These are phyloP conservation scores for Monilinia polystroma DNA, from an alignment of 2,329 filamentous ascomycete genomes.

Conservation along the genomic window DNA sequence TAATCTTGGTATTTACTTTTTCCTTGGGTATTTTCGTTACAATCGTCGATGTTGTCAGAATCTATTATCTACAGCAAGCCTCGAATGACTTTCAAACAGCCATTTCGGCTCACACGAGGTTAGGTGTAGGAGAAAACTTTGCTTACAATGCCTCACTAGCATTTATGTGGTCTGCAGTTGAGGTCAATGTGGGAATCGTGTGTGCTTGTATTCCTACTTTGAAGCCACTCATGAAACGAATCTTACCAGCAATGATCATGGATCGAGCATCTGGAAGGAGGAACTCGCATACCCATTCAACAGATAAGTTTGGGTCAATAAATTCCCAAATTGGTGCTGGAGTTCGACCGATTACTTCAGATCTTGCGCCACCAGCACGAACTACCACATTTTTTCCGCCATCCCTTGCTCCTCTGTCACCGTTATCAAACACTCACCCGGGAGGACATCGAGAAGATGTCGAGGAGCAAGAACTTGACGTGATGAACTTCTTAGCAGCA, in stretches of 20 bases:
- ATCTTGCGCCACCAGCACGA: neutral
- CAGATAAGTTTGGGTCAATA: slow-evolving; percentile 27
- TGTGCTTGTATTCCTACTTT: slow-evolving; percentile 90
- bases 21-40: slow-evolving; percentile 83
- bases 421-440: slow-evolving; percentile 22
- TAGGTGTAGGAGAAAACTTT: slow-evolving; percentile 55
- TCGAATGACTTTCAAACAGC: slow-evolving; percentile 24
- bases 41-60: slow-evolving; percentile 82
- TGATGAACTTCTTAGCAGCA: slow-evolving; percentile 35
- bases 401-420: slow-evolving; percentile 17
- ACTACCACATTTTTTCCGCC: slow-evolving; percentile 9
- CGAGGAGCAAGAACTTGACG: slow-evolving; percentile 30
- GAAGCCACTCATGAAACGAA: slow-evolving; percentile 72
- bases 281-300: neutral
- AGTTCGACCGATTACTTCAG: neutral
- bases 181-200: slow-evolving; percentile 86
- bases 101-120: slow-evolving; percentile 17
- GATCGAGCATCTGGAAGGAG: slow-evolving; percentile 26
- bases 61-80: slow-evolving; percentile 76
- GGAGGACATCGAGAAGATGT: slow-evolving; percentile 25
- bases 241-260: slow-evolving; percentile 36
- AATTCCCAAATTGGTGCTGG: slow-evolving; percentile 27
- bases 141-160: slow-evolving; percentile 77
- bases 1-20: slow-evolving; percentile 83
- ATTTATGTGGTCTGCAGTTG: slow-evolving; percentile 91